Evolutionary conservation across 441 rosid species (phyloP), one percentile per base, ranked within the genome.

Genomic region (Aquilaria agallochum): DNA sequence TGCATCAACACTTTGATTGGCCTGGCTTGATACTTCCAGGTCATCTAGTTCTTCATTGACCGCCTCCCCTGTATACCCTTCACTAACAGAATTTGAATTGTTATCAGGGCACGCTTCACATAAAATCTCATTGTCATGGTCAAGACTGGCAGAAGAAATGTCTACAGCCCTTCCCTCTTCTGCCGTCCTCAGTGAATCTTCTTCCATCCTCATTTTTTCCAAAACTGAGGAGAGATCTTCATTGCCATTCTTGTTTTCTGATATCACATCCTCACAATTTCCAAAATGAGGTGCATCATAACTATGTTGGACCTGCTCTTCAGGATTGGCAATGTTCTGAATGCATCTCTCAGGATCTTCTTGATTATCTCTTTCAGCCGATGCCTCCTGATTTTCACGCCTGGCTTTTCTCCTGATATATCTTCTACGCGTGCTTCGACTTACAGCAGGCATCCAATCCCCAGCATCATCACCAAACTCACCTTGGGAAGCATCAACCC

Each of bases 401-500:
- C 78, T 87, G 3, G 84, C 90, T 78, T 84, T 84, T 75, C 97
- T 83, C 70, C 90, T 84, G 52, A 91, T 83, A 68, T 31, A 91
- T 68, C 85, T 94, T 62, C 90, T 76, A 69, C 87, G 95, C 60
- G 96, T 89, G 72, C 95, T 86, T 54, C 92, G 82, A 77, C 99
- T 86, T 31, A 91, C 99, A 32, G 94, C 96, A 67, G 95, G 99
- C 77, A 48, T 73, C 95, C 95, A 94, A 66, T 86, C 94, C 78
- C 78, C 81, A 62, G 73, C 73, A 68, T 78, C 69, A 67, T 83
- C 85, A 27, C 78, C 92, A 70, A 63, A 57, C 57, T 80, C 75
- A 0, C 96, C 97, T 53, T 78, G 85, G 4, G 98, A 91, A 15
- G 96, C 97, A 74, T 92, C 97, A 58, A 94, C 45, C 58, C 96